These are phyloP conservation scores for Stipa capillata DNA, from an alignment of 176 grass and related monocot species.

Conservation along the genomic window DNA sequence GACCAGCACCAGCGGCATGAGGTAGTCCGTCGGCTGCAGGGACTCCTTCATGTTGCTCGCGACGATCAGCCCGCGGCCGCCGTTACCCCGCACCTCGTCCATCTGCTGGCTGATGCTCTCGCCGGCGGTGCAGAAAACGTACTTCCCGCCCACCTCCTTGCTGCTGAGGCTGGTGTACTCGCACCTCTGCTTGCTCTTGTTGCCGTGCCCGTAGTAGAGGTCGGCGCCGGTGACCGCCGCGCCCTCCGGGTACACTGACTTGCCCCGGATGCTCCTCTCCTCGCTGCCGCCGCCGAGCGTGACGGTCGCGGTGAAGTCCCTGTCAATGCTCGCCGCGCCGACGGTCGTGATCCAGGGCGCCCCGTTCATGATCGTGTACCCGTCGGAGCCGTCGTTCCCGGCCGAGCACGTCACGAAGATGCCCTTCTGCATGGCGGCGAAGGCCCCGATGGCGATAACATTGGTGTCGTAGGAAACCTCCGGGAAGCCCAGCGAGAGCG, in stretches of 20 bases:
- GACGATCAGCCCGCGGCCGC: conserved; percentile 41
- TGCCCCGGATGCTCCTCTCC: conserved; percentile 23
- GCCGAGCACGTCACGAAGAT: conserved; percentile 17
- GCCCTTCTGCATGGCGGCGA: conserved; percentile 1
- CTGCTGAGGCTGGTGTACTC: conserved; percentile 15
- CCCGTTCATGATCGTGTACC: neutral
- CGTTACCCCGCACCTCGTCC: conserved; percentile 28
- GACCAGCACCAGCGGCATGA: conserved; percentile 37
- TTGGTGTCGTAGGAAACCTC: conserved; percentile 17
- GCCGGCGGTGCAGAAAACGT: conserved; percentile 36
- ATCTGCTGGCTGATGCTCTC: conserved; percentile 19
- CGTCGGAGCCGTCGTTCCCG: neutral
- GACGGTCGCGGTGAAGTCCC: conserved; percentile 8
- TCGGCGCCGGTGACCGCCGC: neutral
- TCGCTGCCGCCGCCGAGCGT: conserved; percentile 6
- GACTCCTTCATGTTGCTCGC: conserved; percentile 22
- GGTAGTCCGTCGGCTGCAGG: conserved; percentile 20
- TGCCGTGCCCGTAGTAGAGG: conserved; percentile 42
- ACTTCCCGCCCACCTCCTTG: conserved; percentile 47
- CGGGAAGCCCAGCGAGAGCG: conserved; percentile 23
- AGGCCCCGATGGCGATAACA: neutral
- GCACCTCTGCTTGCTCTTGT: conserved; percentile 36
- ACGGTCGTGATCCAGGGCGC: conserved; percentile 37
- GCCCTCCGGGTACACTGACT: conserved; percentile 42
- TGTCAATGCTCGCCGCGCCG: conserved; percentile 9